Percentiles rank a stretch among this genome's conserved stretches.
These are phyloP conservation scores for Sporothrix mexicana DNA, from an alignment of 2,329 filamentous ascomycete species.

Conservation along the genomic window DNA sequence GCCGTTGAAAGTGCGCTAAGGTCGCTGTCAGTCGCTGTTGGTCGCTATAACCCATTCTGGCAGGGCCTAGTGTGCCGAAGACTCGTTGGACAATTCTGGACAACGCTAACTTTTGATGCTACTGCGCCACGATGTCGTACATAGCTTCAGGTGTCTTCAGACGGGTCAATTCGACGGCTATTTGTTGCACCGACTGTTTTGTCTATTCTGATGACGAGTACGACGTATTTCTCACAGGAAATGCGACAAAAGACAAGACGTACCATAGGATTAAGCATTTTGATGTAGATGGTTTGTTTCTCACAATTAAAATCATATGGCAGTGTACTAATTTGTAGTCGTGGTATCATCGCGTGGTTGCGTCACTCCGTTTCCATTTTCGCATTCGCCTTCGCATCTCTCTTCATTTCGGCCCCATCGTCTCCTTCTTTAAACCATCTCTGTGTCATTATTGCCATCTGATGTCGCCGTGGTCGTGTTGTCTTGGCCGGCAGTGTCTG, in stretches of 20 bases:
- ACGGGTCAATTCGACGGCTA: conserved; percentile 11
- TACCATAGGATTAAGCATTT: not conserved
- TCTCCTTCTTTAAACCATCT: conserved; percentile 7
- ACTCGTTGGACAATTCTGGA: not conserved
- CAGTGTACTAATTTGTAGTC: not conserved
- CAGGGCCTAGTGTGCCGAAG: not conserved
- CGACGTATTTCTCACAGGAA: not conserved
- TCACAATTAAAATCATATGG: not conserved
- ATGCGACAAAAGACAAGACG: not conserved
- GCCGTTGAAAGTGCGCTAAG: not conserved
- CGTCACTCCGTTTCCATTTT: not conserved
- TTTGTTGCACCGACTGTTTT: not conserved
- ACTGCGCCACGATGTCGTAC: not conserved
- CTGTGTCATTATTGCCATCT: not conserved
- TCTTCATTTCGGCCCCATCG: not conserved
- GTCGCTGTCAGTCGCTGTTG: not conserved
- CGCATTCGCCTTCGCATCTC: not conserved
- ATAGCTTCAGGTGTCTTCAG: too few relatives aligned
- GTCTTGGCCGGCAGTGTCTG: not conserved
- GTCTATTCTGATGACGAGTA: too few relatives aligned
- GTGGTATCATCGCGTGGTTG: conserved; percentile 12
- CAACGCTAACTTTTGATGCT: not conserved
- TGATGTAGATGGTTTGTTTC: not conserved
- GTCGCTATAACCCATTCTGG: not conserved
- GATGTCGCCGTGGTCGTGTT: not conserved